Conservation (phyloP, 2,329 filamentous ascomycete genomes). For the Juglanconis sp. region DNA sequence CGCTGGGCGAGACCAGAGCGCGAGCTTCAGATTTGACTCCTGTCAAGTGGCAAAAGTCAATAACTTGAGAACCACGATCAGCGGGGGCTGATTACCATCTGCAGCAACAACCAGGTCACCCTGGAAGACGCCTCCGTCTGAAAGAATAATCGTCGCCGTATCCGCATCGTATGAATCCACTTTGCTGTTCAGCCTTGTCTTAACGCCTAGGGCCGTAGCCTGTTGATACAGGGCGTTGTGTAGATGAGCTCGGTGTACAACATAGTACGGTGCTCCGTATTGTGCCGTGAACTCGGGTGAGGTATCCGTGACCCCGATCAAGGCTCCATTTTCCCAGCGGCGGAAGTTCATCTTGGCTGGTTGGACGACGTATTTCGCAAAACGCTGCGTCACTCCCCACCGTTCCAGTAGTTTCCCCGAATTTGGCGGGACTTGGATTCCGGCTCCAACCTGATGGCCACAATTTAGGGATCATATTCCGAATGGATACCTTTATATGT, state of each 20-base stretch:
- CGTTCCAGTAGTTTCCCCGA: constrained; percentile 27
- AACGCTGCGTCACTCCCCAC: constrained; percentile 30
- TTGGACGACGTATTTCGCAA: constrained; percentile 26
- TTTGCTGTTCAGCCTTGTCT: constrained; percentile 20
- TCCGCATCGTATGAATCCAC: constrained; percentile 24
- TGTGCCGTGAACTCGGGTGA: constrained; percentile 27
- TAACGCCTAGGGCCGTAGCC: constrained; percentile 26
- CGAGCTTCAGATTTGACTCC: constrained; percentile 30
- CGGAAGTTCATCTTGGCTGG: constrained; percentile 32
- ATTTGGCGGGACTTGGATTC: constrained; percentile 39
- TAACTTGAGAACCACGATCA: background rate
- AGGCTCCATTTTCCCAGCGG: constrained; percentile 30
- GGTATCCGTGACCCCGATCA: constrained; percentile 33
- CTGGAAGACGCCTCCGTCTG: constrained; percentile 21
- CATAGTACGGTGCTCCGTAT: constrained; percentile 29
- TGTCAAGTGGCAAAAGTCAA: background rate
- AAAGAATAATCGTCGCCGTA: constrained; percentile 20
- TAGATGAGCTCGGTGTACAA: constrained; percentile 32
- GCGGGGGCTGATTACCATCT: constrained; percentile 27
- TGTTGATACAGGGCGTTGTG: constrained; percentile 27
- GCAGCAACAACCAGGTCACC: constrained; percentile 35
- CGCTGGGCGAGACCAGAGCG: constrained; percentile 15
- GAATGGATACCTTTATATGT: background rate
- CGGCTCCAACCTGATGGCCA: constrained; percentile 29
- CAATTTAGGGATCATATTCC: background rate